phyloP scores from a whole-genome alignment of 345 rosid species.

The Pistacia integerrima region DNA sequence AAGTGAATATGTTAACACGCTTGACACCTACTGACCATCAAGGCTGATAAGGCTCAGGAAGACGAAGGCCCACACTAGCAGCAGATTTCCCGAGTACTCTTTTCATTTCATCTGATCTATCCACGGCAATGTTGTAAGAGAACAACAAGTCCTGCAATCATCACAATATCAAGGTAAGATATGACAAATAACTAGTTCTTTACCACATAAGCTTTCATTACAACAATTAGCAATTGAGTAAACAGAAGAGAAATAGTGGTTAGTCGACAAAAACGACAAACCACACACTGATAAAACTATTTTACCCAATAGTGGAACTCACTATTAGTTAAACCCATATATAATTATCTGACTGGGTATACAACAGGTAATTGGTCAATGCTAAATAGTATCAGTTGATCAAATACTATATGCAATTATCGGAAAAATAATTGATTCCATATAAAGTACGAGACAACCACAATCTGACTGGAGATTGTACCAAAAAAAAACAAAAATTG shows the following conservation, averaged over 20 bases:
- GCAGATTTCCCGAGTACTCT: slow-evolving; percentile 77
- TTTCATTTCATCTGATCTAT: slow-evolving; percentile 83
- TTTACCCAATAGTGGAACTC: background rate
- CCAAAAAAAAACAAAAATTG: background rate
- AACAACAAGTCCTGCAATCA: slow-evolving; percentile 70
- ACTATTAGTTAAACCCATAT: background rate
- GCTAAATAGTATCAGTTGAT: background rate
- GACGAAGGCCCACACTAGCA: slow-evolving; percentile 90
- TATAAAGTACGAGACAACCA: background rate
- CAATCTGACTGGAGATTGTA: background rate
- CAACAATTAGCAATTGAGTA: background rate
- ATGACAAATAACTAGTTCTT: background rate
- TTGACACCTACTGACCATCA: slow-evolving; percentile 30
- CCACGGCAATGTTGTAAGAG: slow-evolving; percentile 91
- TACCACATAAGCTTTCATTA: background rate
- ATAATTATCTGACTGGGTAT: no score
- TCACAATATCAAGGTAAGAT: background rate
- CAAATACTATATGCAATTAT: background rate
- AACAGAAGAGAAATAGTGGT: background rate
- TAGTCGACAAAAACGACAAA: background rate
- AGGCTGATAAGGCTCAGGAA: slow-evolving; percentile 75
- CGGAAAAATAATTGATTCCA: background rate
- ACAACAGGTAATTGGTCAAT: no score
- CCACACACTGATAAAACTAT: background rate
- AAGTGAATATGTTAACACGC: background rate